Evolutionary conservation across 2,329 filamentous ascomycete species (phyloP).

Genomic region (Alternaria infectoria): DNA sequence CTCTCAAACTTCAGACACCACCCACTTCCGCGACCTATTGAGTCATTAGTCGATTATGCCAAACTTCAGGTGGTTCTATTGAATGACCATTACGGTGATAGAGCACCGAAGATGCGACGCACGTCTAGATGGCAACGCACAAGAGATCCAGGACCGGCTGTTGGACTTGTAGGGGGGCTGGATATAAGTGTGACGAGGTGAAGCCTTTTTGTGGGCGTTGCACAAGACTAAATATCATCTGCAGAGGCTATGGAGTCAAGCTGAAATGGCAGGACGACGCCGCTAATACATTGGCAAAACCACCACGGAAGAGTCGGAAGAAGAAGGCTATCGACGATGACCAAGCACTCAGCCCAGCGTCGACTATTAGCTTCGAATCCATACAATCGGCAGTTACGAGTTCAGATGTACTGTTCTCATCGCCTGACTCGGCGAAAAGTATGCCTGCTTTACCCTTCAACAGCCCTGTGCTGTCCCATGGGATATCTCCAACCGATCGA

Average conservation of each 20-base stretch:
- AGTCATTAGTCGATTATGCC: background rate
- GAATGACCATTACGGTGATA: background rate
- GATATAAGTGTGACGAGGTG: slow-evolving; percentile 43
- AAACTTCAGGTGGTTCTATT: background rate
- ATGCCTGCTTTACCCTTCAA: slow-evolving; percentile 10
- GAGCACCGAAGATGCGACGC: slow-evolving; percentile 10
- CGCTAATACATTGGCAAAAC: slow-evolving; percentile 15
- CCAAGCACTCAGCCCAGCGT: slow-evolving; percentile 19
- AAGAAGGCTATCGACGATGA: slow-evolving; percentile 14
- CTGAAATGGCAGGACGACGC: slow-evolving; percentile 37
- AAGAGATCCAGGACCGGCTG: slow-evolving; percentile 40
- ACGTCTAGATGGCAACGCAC: slow-evolving; percentile 25
- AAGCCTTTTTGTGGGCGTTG: slow-evolving; percentile 39
- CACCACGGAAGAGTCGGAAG: slow-evolving; percentile 22
- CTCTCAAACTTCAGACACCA: background rate
- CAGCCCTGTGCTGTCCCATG: slow-evolving; percentile 8
- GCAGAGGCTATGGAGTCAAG: slow-evolving; percentile 39
- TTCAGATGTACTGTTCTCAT: slow-evolving; percentile 2
- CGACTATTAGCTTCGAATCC: slow-evolving; percentile 20
- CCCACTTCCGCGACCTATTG: background rate
- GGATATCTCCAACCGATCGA: slow-evolving; percentile 26
- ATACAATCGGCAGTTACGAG: slow-evolving; percentile 7
- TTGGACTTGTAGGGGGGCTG: slow-evolving; percentile 42
- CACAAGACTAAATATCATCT: slow-evolving; percentile 34
- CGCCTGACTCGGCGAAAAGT: slow-evolving; percentile 15